These are phyloP conservation scores for Hirschfeldia incana DNA, from an alignment of 345 rosid species.

Conservation along the genomic window DNA sequence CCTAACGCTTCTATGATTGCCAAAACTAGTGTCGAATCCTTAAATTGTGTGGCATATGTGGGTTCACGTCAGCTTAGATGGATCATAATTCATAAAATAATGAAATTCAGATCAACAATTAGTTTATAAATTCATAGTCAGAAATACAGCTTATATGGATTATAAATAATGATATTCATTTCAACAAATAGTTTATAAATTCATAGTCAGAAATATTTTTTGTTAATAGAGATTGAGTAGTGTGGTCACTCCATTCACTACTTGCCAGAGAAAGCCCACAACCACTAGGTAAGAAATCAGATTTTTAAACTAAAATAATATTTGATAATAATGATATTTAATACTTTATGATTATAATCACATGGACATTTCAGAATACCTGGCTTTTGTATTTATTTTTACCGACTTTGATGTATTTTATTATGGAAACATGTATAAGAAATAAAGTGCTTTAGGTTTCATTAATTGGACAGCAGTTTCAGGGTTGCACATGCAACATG, in stretches of 20 bases:
- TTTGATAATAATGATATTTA: not conserved
- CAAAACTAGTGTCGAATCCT: conserved; percentile 29
- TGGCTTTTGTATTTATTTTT: conserved; percentile 31
- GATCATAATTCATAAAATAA: not conserved
- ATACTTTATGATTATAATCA: conserved; percentile 26
- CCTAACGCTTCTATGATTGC: conserved; percentile 21
- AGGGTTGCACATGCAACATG: conserved; percentile 44
- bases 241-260: conserved; percentile 31
- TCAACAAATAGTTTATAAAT: not conserved
- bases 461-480: conserved; percentile 39
- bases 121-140: not conserved
- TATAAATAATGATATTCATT: not conserved
- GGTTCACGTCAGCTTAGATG: conserved; percentile 24
- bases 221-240: conserved; percentile 2
- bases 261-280: conserved; percentile 30
- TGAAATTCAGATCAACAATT: not conserved
- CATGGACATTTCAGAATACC: conserved; percentile 43
- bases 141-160: not conserved
- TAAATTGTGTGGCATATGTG: conserved; percentile 25
- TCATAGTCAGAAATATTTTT: not conserved
- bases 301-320: not conserved
- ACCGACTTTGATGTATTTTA: conserved; percentile 6
- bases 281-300: conserved; percentile 24
- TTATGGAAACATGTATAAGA: not conserved
- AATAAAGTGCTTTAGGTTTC: not conserved